Conservation (phyloP, 2,329 filamentous ascomycete species). For the Scopulariopsis brevicaulis region DNA sequence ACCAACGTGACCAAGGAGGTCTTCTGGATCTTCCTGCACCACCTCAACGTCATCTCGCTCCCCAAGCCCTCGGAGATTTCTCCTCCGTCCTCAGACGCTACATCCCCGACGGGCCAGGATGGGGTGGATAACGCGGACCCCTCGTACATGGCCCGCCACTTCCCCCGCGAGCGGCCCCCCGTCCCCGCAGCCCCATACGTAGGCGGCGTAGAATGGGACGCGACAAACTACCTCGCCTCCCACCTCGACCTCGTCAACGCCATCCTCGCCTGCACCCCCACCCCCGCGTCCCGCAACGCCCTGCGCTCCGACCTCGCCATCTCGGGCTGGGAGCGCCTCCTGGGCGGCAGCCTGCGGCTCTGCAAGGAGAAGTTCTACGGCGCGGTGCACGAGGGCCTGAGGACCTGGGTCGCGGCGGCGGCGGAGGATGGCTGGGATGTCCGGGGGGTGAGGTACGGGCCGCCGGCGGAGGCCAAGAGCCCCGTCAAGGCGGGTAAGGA, state of each 20-base stretch:
- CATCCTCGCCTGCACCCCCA: constrained; percentile 70
- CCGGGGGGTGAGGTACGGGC: constrained; percentile 66
- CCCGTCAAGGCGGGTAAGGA: constrained; percentile 39
- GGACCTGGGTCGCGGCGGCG: constrained; percentile 83
- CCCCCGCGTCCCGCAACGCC: constrained; percentile 56
- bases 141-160: constrained; percentile 57
- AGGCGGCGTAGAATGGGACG: constrained; percentile 96
- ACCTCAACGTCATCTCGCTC: constrained; percentile 74
- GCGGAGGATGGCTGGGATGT: constrained; percentile 83
- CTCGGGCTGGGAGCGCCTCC: constrained; percentile 83
- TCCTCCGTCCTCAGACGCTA: background rate
- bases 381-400: constrained; percentile 76
- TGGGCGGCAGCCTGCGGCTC: constrained; percentile 72
- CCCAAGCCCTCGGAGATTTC: constrained; percentile 20
- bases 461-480: constrained; percentile 28
- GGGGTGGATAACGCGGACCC: constrained; percentile 8
- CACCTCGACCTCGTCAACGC: constrained; percentile 92
- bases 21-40: constrained; percentile 98
- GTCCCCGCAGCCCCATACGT: constrained; percentile 93
- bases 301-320: constrained; percentile 69
- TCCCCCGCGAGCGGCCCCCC: constrained; percentile 76
- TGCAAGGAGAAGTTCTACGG: constrained; percentile 99
- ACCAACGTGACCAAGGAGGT: constrained; percentile 93
- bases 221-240: constrained; percentile 88
- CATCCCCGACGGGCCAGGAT: constrained; percentile 14